Conservation (phyloP, 805 yeast species). For the Maudiozyma turicensis region DNA sequence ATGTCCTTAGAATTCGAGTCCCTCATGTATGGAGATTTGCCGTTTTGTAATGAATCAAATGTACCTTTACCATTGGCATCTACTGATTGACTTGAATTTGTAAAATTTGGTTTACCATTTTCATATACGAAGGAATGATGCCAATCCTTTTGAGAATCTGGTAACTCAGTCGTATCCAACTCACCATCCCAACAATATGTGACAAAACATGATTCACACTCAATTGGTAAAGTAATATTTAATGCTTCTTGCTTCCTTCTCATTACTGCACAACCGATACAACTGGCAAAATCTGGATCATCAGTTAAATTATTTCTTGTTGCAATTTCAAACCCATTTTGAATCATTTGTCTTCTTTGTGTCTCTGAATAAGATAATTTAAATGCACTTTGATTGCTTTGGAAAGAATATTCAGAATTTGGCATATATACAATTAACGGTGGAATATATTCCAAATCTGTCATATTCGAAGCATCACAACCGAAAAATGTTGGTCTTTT, state of each 20-base stretch:
- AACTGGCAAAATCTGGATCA: conserved; percentile 59
- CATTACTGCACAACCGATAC: conserved; percentile 76
- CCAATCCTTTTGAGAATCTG: conserved; percentile 9
- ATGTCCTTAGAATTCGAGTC: conserved; percentile 6
- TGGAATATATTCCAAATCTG: conserved; percentile 46
- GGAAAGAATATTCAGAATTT: conserved; percentile 55
- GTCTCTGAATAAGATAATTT: conserved; percentile 50
- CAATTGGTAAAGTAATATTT: conserved; percentile 48
- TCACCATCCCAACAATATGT: conserved; percentile 57
- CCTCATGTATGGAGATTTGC: conserved; percentile 5
- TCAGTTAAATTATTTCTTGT: conserved; percentile 57
- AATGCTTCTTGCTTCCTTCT: conserved; percentile 68
- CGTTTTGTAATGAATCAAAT: background rate
- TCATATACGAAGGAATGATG: conserved; percentile 13
- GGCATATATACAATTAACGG: conserved; percentile 75
- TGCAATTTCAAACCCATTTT: conserved; percentile 66
- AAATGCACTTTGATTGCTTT: conserved; percentile 63
- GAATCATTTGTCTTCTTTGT: conserved; percentile 50
- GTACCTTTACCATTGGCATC: background rate
- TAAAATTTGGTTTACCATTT: conserved; percentile 2
- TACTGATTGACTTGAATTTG: background rate
- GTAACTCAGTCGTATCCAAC: conserved; percentile 29
- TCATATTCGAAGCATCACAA: conserved; percentile 57
- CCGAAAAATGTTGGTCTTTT: conserved; percentile 75
- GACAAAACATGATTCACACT: conserved; percentile 62